These are phyloP conservation scores for Emericellopsis terricola DNA, from an alignment of 495 filamentous ascomycete genomes.

Conservation along the genomic window DNA sequence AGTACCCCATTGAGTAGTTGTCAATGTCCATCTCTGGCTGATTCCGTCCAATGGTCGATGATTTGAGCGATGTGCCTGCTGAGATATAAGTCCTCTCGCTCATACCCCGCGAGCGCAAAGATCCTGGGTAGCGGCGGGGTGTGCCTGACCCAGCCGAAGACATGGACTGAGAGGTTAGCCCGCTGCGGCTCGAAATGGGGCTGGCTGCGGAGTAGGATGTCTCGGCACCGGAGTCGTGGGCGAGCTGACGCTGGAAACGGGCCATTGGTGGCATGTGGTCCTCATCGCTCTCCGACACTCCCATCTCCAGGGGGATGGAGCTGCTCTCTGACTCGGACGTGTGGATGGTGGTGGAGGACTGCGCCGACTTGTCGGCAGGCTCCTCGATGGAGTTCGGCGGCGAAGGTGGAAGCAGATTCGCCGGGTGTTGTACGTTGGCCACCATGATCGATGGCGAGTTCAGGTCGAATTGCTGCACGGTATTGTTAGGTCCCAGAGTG, in stretches of 20 bases:
- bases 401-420: slow-evolving; percentile 53
- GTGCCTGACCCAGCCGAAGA: slow-evolving; percentile 29
- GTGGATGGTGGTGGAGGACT: slow-evolving; percentile 17
- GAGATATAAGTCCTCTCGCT: slow-evolving; percentile 47
- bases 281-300: slow-evolving; percentile 45
- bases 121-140: slow-evolving; percentile 21
- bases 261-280: slow-evolving; percentile 49
- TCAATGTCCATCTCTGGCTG: slow-evolving; percentile 29
- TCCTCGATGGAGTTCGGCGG: slow-evolving; percentile 64
- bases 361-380: slow-evolving; percentile 22
- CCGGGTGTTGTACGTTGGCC: slow-evolving; percentile 66
- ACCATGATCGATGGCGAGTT: slow-evolving; percentile 61
- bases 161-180: slow-evolving; percentile 41
- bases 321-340: slow-evolving; percentile 24
- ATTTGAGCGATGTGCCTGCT: slow-evolving; percentile 35
- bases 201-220: slow-evolving; percentile 40
- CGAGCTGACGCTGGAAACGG: slow-evolving; percentile 35
- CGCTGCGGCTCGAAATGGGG: slow-evolving; percentile 44
- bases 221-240: slow-evolving; percentile 23
- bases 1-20: slow-evolving; percentile 29
- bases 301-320: slow-evolving; percentile 33
- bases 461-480: slow-evolving; percentile 86
- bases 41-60: slow-evolving; percentile 14
- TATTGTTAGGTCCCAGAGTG: slow-evolving; percentile 72
- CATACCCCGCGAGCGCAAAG: slow-evolving; percentile 28